Percentiles rank a stretch among this genome's conserved stretches.
Conservation (phyloP, 2,329 filamentous ascomycete genomes). For the Beauveria australis region DNA sequence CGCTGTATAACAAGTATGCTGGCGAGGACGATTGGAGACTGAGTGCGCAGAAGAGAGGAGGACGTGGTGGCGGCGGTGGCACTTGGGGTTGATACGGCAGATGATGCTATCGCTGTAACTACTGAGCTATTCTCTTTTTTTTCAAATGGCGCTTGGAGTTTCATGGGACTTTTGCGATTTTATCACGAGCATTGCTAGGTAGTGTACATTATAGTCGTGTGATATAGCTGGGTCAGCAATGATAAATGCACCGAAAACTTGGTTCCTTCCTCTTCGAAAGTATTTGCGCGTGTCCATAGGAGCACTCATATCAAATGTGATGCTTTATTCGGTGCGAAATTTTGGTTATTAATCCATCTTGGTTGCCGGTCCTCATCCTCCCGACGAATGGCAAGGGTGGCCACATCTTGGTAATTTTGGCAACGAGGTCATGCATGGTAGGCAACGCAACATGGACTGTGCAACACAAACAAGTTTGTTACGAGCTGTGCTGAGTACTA, state of each 20-base stretch:
- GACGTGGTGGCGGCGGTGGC: conserved; percentile 75
- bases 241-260: too few relatives aligned
- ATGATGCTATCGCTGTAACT: neutral
- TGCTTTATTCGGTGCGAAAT: too few relatives aligned
- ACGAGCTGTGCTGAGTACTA: too few relatives aligned
- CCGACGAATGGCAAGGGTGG: neutral
- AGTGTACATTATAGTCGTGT: neutral
- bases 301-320: too few relatives aligned
- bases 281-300: too few relatives aligned
- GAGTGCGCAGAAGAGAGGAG: conserved; percentile 76
- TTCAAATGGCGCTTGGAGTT: neutral
- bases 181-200: neutral
- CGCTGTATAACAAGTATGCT: conserved; percentile 85
- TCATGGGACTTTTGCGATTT: neutral
- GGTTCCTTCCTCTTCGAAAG: neutral
- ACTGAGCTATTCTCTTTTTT: neutral
- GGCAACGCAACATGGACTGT: too few relatives aligned
- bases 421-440: too few relatives aligned
- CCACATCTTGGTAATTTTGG: too few relatives aligned
- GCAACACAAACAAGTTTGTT: too few relatives aligned
- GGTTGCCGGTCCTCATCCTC: neutral
- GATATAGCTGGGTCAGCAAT: neutral
- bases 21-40: conserved; percentile 93
- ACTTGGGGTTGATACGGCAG: conserved; percentile 68
- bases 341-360: too few relatives aligned